Base-by-base conservation (phyloP, 768 basidiomycete genomes). In the Agrocybe pediades region DNA sequence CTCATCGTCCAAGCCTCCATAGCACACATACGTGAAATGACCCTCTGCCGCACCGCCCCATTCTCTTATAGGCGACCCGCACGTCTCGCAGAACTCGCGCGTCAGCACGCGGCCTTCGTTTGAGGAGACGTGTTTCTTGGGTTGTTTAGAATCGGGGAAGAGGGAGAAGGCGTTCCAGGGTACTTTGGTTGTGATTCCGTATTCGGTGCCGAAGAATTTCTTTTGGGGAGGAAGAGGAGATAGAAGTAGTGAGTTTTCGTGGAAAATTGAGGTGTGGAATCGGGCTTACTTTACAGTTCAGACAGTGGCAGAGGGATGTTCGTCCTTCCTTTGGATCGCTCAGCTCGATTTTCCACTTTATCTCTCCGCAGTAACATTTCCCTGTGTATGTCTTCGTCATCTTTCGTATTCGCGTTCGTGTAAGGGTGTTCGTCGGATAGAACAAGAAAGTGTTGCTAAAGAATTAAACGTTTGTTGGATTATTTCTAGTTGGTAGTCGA, bases 11-110 rank as follows among this genome's bases (percentile, higher is more conserved):
- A 53, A 29, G 2, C 52, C 52, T 2, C 52, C 52, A 26, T 53
- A 53, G 17, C 52, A 53, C 33, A 53, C 45, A 25, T 53, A 53
- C 4, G 52, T 47, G 23, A 36, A 46, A n/a, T 46, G 26, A 6
- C 52, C 52, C 25, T 53, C 52, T 2, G 52, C 52, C 13, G 44
- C 52, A 13, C 46, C 52, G 5, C 44, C 52, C 43, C 43, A 53
- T 19, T 53, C 52, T 8, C 52, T 29, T 53, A 53, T 46, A 17
- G 43, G 43, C 19, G 43, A 46, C 0, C 52, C 52, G 24, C 52
- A 53, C n/a, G 23, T 47, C 16, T 33, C 52, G 13, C 52, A 53
- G 23, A 53, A 53, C 21, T 53, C 44, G 1, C 52, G 33, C 19
- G 33, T 46, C 1, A 53, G 36, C 40, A 40, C 46, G 5, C 20